Evolutionary conservation across 306 rosid species (phyloP), one percentile per base, ranked within the genome.

Genomic region (Pyrus pyrifolia): DNA sequence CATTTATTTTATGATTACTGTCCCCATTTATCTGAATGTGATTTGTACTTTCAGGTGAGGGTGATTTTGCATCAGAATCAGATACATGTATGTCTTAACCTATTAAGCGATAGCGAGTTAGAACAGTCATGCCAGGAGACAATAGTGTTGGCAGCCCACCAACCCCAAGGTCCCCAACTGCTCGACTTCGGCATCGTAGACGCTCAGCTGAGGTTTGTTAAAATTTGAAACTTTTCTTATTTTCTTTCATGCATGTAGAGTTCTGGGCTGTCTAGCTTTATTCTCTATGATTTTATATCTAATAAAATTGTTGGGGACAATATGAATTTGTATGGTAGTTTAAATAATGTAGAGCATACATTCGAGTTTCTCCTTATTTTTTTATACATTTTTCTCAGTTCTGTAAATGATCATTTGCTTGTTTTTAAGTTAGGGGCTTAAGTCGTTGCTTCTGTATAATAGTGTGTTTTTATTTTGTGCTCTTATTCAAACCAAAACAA

Each of bases 151-250:
- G 77, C 73, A 22, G 68, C 40, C 74, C 88, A 10, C 67, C 87
- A 67, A 63, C 78, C 57, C 74, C 93, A 17, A 55, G 33, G 70
- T 74, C 78, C 31, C 78, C 78, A 44, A 66, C 80, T 31, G 70
- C 74, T 64, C 89, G 93, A 45, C 71, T 76, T 73, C 86, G 97
- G 85, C 89, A 92, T 71, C 93, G 96, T 10, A 88, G 73, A 80
- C 97, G 97, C 74, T 86, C 97, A 72, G 85, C 81, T 82, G 97
- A 90, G 97, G 97, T 92, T 78, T 83, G 55, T 18, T 77, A 74
- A 70, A 62, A 64, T 45, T 63, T 59, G 72, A 29, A 35, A 35
- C 72, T 69, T 74, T 72, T 31, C 62, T 49, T 63, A 38, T 74
- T 53, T 53, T 17, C 67, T 71, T 71, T 18, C n/a, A 59, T 73